Evolutionary conservation across 306 rosid genomes (phyloP).

Genomic region (Elaeagnus macrophylla): DNA sequence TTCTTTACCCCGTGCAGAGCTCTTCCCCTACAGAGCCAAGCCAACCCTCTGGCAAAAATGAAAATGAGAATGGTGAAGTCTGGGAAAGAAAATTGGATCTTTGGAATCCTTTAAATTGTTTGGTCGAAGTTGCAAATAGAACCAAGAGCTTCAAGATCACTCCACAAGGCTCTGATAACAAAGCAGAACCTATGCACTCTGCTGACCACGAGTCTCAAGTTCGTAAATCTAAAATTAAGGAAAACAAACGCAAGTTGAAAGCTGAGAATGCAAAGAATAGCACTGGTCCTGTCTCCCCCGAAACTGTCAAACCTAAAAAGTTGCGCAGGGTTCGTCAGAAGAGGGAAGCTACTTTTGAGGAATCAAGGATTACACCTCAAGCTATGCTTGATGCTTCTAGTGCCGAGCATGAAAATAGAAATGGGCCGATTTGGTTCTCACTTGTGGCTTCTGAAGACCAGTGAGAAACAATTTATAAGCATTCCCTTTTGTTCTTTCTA

Average conservation of each 20-base stretch:
- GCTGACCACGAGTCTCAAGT: slow-evolving; percentile 35
- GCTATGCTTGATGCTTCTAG: slow-evolving; percentile 46
- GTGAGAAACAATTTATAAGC: slow-evolving; percentile 38
- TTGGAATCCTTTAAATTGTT: slow-evolving; percentile 83
- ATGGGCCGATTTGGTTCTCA: slow-evolving; percentile 73
- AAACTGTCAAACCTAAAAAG: slow-evolving; percentile 47
- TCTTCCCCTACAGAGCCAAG: slow-evolving; percentile 47
- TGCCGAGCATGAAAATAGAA: slow-evolving; percentile 36
- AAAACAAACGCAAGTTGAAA: slow-evolving; percentile 49
- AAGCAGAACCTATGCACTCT: slow-evolving; percentile 34
- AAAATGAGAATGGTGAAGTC: slow-evolving; percentile 47
- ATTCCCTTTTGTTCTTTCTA: slow-evolving; percentile 6
- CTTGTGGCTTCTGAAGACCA: slow-evolving; percentile 64
- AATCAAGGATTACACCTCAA: slow-evolving; percentile 39
- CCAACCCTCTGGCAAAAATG: slow-evolving; percentile 41
- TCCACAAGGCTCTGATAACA: slow-evolving; percentile 48
- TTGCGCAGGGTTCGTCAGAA: slow-evolving; percentile 58
- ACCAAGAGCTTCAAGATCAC: slow-evolving; percentile 68
- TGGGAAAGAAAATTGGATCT: slow-evolving; percentile 69
- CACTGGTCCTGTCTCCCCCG: slow-evolving; percentile 33
- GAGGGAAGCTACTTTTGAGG: slow-evolving; percentile 46
- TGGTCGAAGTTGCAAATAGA: slow-evolving; percentile 89
- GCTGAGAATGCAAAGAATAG: slow-evolving; percentile 50
- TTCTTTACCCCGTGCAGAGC: slow-evolving; percentile 41
- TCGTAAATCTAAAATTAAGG: slow-evolving; percentile 54